Evolutionary conservation across 192 early-diverging fungal species (phyloP).

Genomic region (Podila horticola): DNA sequence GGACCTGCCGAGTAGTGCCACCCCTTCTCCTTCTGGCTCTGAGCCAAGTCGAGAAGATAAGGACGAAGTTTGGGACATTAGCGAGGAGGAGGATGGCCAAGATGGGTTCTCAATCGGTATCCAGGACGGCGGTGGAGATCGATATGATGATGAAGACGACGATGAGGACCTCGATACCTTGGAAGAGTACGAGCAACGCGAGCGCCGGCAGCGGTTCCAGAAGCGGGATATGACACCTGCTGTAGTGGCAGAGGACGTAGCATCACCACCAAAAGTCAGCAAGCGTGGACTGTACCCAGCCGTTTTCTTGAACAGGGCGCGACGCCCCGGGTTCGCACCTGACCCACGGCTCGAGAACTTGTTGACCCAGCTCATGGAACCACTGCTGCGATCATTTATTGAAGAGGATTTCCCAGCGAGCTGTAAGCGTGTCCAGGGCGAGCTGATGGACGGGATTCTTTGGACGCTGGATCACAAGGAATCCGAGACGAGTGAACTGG

Average conservation of each 20-base stretch:
- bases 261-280: neutral
- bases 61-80: neutral
- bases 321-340: slow-evolving; percentile 11
- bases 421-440: slow-evolving; percentile 41
- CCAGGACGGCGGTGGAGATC: neutral
- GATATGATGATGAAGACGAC: slow-evolving; percentile 8
- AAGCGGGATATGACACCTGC: neutral
- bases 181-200: slow-evolving; percentile 4
- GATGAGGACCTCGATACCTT: slow-evolving; percentile 5
- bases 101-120: slow-evolving; percentile 10
- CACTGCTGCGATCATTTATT: slow-evolving; percentile 26
- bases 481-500: slow-evolving; percentile 4
- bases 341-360: slow-evolving; percentile 30
- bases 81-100: neutral
- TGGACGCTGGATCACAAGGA: slow-evolving; percentile 32
- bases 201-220: slow-evolving; percentile 1
- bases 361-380: slow-evolving; percentile 35
- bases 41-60: neutral
- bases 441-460: slow-evolving; percentile 41
- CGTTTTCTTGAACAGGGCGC: neutral
- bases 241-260: neutral
- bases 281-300: neutral
- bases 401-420: slow-evolving; percentile 38
- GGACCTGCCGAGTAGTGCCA: neutral
- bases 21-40: neutral